Base-by-base conservation (phyloP, 164 flowering plant genomes). In the Berberis vulgaris region DNA sequence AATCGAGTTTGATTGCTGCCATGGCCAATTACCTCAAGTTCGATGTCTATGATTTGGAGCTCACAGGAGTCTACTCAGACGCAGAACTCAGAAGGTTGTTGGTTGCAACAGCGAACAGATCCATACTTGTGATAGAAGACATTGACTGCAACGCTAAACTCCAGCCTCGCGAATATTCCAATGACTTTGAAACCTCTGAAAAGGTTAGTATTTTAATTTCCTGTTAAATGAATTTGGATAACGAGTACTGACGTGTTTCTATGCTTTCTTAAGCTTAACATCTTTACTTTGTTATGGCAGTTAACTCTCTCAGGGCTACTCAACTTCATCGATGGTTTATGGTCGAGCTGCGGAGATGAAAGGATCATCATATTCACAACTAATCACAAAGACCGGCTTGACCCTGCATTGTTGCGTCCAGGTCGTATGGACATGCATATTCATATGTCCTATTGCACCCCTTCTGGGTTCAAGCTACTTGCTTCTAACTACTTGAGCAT, bases 341-440 rank as follows among this genome's bases (percentile, higher is more conserved):
- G 59, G 59, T 56, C 59, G 6, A 7, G n/a, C 59, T 56, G 59
- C n/a, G 59, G 59, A 2, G 59, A 56, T 56, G 84, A 77, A 63
- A 39, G 82, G 54, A 80, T 82, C 57, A 56, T 56, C 38, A 8
- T 56, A 8, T 56, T 56, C 9, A 56, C 59, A n/a, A 56, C 54
- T 9, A 50, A 50, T n/a, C 54, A 50, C 54, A 50, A 50, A n/a
- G 9, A 50, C 7, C 8, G 12, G 38, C 9, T 56, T 6, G 59
- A 56, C 59, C 59, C 59, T 56, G 59, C 59, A 3, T 8, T 56
- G 6, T 56, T 56, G 38, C 59, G 59, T 56, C 59, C 59, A 5
- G 59, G 59, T 1, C 40, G 59, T 2, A 56, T 56, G 59, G 59
- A 56, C 59, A 26, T 56, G 59, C 59, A 56, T 41, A 56, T 56